Evolutionary conservation across 805 yeast species (phyloP).

Genomic region (Monosporozyma siamensis): DNA sequence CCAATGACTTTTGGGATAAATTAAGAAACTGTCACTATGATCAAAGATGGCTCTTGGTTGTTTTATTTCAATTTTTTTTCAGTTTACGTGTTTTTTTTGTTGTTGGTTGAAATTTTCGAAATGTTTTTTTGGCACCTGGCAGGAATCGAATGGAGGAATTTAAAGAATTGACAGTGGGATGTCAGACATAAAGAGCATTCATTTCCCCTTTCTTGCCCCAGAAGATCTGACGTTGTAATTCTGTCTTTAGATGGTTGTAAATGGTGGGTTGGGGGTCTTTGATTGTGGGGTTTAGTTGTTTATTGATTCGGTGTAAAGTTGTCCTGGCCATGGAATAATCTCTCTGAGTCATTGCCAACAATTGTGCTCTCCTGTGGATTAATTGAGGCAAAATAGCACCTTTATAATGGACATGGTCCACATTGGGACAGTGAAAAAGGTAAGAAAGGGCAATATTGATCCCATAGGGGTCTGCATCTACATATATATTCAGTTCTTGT

Average conservation of each 20-base stretch:
- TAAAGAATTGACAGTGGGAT: too few species aligned
- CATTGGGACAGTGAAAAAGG: background rate
- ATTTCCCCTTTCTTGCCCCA: constrained; percentile 53
- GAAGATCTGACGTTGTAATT: constrained; percentile 48
- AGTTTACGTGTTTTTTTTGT: too few species aligned
- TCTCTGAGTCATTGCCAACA: constrained; percentile 16
- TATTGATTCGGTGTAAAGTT: constrained; percentile 12
- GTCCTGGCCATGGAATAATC: constrained; percentile 25
- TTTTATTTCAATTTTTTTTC: background rate
- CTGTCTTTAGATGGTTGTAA: constrained; percentile 25
- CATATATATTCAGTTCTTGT: constrained; percentile 35
- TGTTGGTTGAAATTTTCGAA: too few species aligned
- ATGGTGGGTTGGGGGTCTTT: background rate
- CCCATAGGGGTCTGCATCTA: constrained; percentile 65
- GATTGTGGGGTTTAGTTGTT: background rate
- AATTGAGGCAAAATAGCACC: constrained; percentile 19
- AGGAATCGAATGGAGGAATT: too few species aligned
- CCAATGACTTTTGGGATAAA: background rate
- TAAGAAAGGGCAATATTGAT: constrained; percentile 29
- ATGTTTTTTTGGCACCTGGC: too few species aligned
- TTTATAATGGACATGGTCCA: constrained; percentile 8
- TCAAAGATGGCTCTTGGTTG: too few species aligned
- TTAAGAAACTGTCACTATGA: too few species aligned
- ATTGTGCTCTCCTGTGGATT: constrained; percentile 10
- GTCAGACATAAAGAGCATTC: constrained; percentile 34